Conservation (phyloP, 257 asterid species). For the Echites panduratus region DNA sequence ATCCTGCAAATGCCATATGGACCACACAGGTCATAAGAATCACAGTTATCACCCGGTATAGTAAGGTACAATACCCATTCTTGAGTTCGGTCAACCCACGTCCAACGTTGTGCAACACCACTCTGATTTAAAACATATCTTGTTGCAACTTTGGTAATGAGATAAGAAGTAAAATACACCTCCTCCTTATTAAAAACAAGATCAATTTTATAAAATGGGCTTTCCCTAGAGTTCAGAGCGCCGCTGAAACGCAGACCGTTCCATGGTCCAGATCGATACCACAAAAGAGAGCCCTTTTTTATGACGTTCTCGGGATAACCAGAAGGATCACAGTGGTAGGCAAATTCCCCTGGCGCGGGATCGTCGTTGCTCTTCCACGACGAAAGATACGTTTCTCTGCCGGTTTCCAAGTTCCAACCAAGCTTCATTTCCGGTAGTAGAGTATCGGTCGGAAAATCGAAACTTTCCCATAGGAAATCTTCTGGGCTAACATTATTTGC, state of each 20-base stretch:
- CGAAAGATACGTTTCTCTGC: conserved; percentile 22
- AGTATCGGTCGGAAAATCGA: conserved; percentile 41
- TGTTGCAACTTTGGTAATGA: conserved; percentile 10
- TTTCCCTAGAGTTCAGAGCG: conserved; percentile 7
- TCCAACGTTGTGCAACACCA: conserved; percentile 31
- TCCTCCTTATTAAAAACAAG: conserved; percentile 21
- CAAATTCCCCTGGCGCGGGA: conserved; percentile 31
- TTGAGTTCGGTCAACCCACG: conserved; percentile 19
- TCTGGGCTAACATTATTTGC: conserved; percentile 21
- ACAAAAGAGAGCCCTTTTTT: conserved; percentile 6
- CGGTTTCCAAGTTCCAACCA: conserved; percentile 31
- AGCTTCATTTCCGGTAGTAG: conserved; percentile 46
- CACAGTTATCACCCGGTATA: conserved; percentile 24
- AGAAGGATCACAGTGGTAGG: conserved; percentile 19
- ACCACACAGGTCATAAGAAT: conserved; percentile 22
- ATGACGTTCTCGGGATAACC: conserved; percentile 32
- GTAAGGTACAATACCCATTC: conserved; percentile 23
- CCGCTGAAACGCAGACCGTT: conserved; percentile 34
- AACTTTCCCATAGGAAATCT: conserved; percentile 48
- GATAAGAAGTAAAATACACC: conserved; percentile 13
- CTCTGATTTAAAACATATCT: conserved; percentile 18
- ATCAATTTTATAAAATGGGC: conserved; percentile 9
- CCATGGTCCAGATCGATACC: conserved; percentile 37
- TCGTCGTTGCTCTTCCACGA: conserved; percentile 38
- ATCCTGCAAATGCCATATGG: conserved; percentile 22